Conservation (phyloP, 2,329 filamentous ascomycete genomes). For the Xylariales sp. region DNA sequence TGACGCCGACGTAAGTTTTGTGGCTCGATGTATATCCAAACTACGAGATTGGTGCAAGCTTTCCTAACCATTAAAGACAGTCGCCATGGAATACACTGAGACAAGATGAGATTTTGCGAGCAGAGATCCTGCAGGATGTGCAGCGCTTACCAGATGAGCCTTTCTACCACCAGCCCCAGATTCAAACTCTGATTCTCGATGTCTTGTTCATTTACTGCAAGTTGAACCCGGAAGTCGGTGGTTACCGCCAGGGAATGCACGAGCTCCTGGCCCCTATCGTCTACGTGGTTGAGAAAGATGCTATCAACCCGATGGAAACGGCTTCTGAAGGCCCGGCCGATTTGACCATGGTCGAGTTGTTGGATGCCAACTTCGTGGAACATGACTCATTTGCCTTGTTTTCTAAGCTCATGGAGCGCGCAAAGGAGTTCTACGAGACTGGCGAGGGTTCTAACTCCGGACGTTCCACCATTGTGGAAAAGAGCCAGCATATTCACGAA, state of each 20-base stretch:
- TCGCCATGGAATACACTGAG: constrained; percentile 89
- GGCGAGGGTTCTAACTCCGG: constrained; percentile 32
- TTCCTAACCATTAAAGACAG: too few relatives aligned
- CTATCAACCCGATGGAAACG: constrained; percentile 50
- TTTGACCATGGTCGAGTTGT: constrained; percentile 55
- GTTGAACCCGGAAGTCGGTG: constrained; percentile 77
- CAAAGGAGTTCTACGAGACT: constrained; percentile 82
- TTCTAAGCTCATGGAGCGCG: constrained; percentile 79
- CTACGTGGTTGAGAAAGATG: constrained; percentile 79
- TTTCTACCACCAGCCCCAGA: constrained; percentile 77
- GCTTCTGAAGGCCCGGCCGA: constrained; percentile 35
- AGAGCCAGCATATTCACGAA: constrained; percentile 85
- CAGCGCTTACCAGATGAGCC: constrained; percentile 87
- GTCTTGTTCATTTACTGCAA: constrained; percentile 95
- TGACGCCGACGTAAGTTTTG: constrained; percentile 56
- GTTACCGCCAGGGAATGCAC: constrained; percentile 98
- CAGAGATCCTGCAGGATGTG: constrained; percentile 92
- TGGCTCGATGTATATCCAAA: too few relatives aligned
- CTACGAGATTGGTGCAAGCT: too few relatives aligned
- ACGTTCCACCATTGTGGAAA: constrained; percentile 62
- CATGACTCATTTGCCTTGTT: constrained; percentile 90
- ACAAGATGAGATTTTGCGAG: constrained; percentile 75
- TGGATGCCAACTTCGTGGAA: constrained; percentile 74
- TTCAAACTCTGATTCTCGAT: constrained; percentile 79
- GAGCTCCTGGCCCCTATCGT: constrained; percentile 88